Conservation (phyloP, 2,329 filamentous ascomycete species). For the Penicillium sclerotiorum region DNA sequence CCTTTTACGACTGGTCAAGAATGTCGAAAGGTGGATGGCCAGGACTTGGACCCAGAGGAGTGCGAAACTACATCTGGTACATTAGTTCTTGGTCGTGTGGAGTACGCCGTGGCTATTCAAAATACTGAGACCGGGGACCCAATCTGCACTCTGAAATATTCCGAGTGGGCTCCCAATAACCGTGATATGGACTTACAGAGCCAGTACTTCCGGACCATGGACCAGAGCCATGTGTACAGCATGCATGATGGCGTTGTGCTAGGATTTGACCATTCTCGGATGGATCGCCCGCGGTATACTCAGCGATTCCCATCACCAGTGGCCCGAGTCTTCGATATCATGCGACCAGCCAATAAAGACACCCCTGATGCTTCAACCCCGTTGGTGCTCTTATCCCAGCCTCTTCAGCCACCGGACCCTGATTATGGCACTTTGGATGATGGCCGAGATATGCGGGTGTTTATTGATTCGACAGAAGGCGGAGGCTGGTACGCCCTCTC, state of each 20-base stretch:
- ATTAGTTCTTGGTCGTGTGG: constrained; percentile 79
- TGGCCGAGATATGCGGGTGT: constrained; percentile 65
- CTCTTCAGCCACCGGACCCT: constrained; percentile 62
- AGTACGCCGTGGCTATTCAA: constrained; percentile 87
- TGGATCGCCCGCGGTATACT: constrained; percentile 62
- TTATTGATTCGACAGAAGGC: constrained; percentile 81
- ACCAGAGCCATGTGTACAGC: constrained; percentile 86
- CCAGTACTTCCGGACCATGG: constrained; percentile 78
- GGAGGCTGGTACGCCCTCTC: constrained; percentile 96
- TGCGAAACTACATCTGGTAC: constrained; percentile 75
- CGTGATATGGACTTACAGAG: constrained; percentile 83
- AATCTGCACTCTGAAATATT: constrained; percentile 87
- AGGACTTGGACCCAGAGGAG: constrained; percentile 66
- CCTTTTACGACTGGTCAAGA: constrained; percentile 71
- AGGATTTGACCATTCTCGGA: constrained; percentile 70
- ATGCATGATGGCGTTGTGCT: constrained; percentile 82
- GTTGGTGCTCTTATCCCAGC: constrained; percentile 84
- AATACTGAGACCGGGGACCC: constrained; percentile 70
- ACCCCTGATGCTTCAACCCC: constrained; percentile 64
- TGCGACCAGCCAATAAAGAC: constrained; percentile 69
- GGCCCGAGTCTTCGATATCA: constrained; percentile 85
- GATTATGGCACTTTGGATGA: constrained; percentile 50
- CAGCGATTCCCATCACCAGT: constrained; percentile 76
- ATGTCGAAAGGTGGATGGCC: constrained; percentile 70
- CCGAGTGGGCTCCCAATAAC: constrained; percentile 93